Conservation (phyloP, 2,329 filamentous ascomycete species). For the Epichloe baconii region DNA sequence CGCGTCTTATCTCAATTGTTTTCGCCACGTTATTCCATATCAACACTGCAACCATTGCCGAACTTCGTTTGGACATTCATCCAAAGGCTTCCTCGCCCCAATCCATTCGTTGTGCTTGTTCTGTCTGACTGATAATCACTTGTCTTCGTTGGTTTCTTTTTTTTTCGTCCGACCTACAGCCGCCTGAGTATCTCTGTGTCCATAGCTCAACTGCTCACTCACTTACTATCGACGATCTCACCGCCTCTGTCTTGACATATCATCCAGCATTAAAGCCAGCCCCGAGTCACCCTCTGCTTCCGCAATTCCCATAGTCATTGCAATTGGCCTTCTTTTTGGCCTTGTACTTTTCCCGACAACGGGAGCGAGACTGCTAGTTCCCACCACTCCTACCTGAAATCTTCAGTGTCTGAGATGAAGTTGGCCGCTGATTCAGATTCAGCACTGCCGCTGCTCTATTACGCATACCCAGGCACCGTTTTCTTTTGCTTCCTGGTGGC, state of each 20-base stretch:
- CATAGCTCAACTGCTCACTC: not conserved
- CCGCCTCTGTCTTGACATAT: not conserved
- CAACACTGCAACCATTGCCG: not conserved
- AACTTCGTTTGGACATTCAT: not conserved
- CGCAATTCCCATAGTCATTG: not conserved
- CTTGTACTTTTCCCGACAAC: not conserved
- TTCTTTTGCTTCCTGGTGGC: slow-evolving; percentile 45
- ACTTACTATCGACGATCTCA: not conserved
- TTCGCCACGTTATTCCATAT: not conserved
- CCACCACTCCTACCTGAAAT: not conserved
- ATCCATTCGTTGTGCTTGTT: not conserved
- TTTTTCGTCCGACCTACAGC: not conserved
- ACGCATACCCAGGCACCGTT: slow-evolving; percentile 42
- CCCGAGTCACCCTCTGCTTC: not conserved
- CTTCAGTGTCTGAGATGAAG: not conserved
- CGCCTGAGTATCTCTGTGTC: not conserved
- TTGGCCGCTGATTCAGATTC: slow-evolving; percentile 5
- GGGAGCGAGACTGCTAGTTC: no score
- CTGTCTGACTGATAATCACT: not conserved
- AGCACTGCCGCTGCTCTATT: slow-evolving; percentile 36
- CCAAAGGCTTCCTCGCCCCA: not conserved
- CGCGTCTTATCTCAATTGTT: not conserved
- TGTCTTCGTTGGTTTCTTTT: not conserved
- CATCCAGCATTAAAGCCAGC: not conserved
- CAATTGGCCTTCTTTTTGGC: not conserved